Percentiles rank a stretch among this genome's conserved stretches.
phyloP scores from a whole-genome alignment of 345 rosid genomes.

The Abelmoschus esculentus region DNA sequence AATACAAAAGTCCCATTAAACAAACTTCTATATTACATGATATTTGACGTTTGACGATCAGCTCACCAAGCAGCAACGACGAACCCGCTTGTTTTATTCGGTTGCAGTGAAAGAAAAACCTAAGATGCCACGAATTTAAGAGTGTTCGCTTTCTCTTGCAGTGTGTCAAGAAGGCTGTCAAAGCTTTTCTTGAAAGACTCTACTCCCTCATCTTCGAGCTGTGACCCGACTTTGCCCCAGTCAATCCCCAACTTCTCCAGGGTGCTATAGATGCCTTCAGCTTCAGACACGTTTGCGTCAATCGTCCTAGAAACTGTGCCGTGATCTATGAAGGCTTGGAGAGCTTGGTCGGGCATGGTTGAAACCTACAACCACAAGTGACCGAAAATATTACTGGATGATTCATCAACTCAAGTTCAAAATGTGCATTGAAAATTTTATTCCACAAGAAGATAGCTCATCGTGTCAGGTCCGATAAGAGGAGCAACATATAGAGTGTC shows the following conservation, averaged over 20 bases:
- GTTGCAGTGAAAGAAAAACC: constrained; percentile 4
- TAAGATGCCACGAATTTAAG: constrained; percentile 29
- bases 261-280: constrained; percentile 91
- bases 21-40: constrained; percentile 18
- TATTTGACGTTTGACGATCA: constrained; percentile 4
- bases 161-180: constrained; percentile 82
- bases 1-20: neutral
- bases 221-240: constrained; percentile 75
- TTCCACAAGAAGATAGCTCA: constrained; percentile 19
- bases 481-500: too few species aligned
- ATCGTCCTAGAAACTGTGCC: constrained; percentile 81
- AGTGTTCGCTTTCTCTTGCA: constrained; percentile 93
- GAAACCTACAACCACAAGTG: constrained; percentile 48
- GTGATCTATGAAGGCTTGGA: constrained; percentile 81
- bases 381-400: too few species aligned
- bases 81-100: constrained; percentile 24
- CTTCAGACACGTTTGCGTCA: constrained; percentile 80
- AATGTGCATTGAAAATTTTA: too few species aligned
- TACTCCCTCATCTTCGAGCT: constrained; percentile 88
- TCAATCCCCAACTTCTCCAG: constrained; percentile 93
- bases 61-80: constrained; percentile 18
- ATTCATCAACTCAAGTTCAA: constrained; percentile 7
- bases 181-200: constrained; percentile 92
- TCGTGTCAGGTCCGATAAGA: constrained; percentile 97
- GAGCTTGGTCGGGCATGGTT: constrained; percentile 98